Base-by-base conservation (phyloP, 1,284 basidiomycete genomes). In the Kwoniella shivajii region DNA sequence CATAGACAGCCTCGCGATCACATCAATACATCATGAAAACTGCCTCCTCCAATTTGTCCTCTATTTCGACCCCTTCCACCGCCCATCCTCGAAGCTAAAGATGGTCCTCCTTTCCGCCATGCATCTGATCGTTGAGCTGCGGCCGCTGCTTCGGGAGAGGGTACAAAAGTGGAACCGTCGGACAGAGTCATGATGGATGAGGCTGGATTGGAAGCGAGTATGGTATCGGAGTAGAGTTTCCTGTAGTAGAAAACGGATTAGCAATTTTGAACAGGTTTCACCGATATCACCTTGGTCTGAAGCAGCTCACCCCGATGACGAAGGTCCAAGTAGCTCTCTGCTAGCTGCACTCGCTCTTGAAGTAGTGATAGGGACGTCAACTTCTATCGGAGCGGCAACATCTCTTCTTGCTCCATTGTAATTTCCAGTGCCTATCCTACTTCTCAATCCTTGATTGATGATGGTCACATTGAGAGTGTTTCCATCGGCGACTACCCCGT, bases 181-280 rank as follows among this genome's bases (percentile, higher is more conserved):
- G 68, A 66, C n/a, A 74, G 59, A 1, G 71, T 80, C 26, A 89
- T 81, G 3, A 90, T 83, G 6, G 83, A 80, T 2, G 88, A 86
- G 20, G 86, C 82, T 9, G 87, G 83, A 69, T 89, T 87, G 13
- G 81, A 80, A n/a, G 81, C 79, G 49, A 90, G 74, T 39, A 91
- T 82, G 5, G 84, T 84, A 69, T 92, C 90, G 2, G 90, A 91
- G 58, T 90, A 88, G 81, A 92, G 82, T 84, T 91, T 92, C 58
- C 89, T 92, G 67, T 48, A 42, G 11, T 9, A n/a, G 43, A 18
- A 56, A 13, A 3, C 24, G 33, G 47, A 47, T 57, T 50, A 39
- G 38, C 26, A 6, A 31, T 13, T n/a, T n/a, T n/a, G n/a, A n/a
- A n/a, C n/a, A n/a, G n/a, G n/a, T n/a, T n/a, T n/a, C 30, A n/a